Base-by-base conservation (phyloP, 2,329 filamentous ascomycete species). In the Colletotrichum cuscutae region DNA sequence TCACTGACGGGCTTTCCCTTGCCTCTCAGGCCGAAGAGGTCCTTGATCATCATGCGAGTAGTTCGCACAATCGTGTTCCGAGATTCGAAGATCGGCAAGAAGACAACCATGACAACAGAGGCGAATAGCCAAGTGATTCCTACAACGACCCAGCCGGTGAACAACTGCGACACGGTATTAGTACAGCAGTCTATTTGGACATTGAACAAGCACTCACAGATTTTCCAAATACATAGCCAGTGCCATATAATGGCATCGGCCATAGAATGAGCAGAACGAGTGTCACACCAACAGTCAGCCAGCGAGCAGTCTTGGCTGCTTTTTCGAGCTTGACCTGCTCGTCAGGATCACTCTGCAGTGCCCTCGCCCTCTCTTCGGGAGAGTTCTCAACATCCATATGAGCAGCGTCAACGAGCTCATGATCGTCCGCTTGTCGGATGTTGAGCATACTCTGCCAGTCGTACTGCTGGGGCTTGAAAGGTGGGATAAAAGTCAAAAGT, bases 401-500 rank as follows among this genome's bases (percentile, higher is more conserved):
- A 0, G 90, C 90, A 1, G 86, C 87, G 0, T 86, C 86, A 0
- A 90, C 89, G 32, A 94, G 83, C 64, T 95, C 93, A 63, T 89
- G 87, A 81, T 96, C 94, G 78, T 95, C 93, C 61, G 89, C 92
- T 75, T 88, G 89, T 76, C 92, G 89, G 79, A 96, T 96, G 1
- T 84, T 85, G 76, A 89, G 88, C 94, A 96, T 97, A 35, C 90
- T 91, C 72, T 89, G 82, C 90, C 93, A 97, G 84, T 97, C 92
- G 82, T 96, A 96, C 75, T 93, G 89, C 72, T 94, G 75, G 1
- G 68, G 74, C 90, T 12, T 77, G 65, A 74, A 75, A 3, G 63
- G 71, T 9, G 70, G 68, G 22, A 88, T 82, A 72, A 90, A 88
- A 0, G 93, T 95, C 26, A 96, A 85, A 59, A 95, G 73, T 0